Conservation (phyloP, 495 filamentous ascomycete genomes). For the Podospora pseudocomata region DNA sequence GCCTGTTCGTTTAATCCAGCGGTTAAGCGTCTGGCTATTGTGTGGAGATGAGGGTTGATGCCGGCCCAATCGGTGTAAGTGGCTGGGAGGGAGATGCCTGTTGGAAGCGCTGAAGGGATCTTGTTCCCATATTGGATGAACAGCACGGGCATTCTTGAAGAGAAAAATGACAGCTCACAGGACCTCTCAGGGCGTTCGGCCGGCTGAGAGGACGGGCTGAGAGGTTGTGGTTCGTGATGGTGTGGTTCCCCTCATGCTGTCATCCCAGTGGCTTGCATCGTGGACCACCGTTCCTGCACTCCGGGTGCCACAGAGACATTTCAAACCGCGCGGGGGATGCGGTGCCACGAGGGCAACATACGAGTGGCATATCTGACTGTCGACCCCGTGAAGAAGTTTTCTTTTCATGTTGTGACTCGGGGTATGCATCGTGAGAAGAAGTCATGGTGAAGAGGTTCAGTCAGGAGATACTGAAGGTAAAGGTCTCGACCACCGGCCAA, state of each 20-base stretch:
- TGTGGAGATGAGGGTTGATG: not conserved
- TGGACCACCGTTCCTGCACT: not conserved
- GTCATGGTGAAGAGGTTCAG: not conserved
- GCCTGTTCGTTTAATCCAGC: not conserved
- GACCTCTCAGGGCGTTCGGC: not conserved
- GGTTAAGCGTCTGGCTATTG: not conserved
- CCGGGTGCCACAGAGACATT: not conserved
- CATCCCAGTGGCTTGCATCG: not conserved
- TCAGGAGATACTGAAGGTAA: not conserved
- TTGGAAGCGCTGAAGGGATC: no score
- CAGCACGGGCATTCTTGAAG: not conserved
- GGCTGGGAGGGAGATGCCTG: no score
- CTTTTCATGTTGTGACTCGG: not conserved
- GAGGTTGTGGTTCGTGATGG: not conserved
- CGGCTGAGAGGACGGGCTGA: not conserved
- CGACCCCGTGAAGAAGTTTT: not conserved
- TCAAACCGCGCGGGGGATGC: not conserved
- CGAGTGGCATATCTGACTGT: not conserved
- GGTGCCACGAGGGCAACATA: not conserved
- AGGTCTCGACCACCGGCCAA: not conserved
- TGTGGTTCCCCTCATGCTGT: not conserved
- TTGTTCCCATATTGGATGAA: no score
- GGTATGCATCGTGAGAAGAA: not conserved
- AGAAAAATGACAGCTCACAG: not conserved
- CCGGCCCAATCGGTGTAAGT: not conserved